Evolutionary conservation across 2,329 filamentous ascomycete genomes (phyloP), one percentile per base, ranked within the genome.

Genomic region (Alternaria consortialis): DNA sequence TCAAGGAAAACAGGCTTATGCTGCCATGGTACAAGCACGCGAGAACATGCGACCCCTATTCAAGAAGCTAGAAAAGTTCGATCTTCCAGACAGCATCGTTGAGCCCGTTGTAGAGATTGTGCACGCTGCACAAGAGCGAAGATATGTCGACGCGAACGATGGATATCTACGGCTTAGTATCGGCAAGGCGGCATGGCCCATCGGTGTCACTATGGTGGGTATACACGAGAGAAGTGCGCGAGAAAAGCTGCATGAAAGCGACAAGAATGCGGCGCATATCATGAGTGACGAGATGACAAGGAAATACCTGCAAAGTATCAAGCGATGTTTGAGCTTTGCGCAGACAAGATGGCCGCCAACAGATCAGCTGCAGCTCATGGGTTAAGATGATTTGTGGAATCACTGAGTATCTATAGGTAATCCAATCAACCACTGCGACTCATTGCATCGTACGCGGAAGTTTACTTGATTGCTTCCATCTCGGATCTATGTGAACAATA

Each of bases 131-230:
- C 95, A 99, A 80, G 90, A 93, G 75, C 87, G 93, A 61, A 88
- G 92, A 65, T 99, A 99, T 75, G 94, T 99, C 47, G 92, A 97
- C 80, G 95, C 95, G 34, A 98, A 98, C 76, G 92, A 99, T 77
- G 94, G 93, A 0, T 99, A 99, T 79, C 83, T 99, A 62, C 86
- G 92, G 54, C 84, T 99, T 56, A 97, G 92, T 77, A 99, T 99
- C 74, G 93, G 93, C 66, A 97, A 97, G 82, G 94, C 93, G 69
- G 95, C 95, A 15, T 99, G 95, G 95, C 95, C 95, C 25, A 99
- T 99, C 74, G 95, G 95, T 80, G 95, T 99, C 39, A 99, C 95
- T 78, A 99, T 98, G 95, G 95, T 99, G 74, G 95, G 95, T 84
- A 99, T 99, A 72, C 95, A 99, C 86, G 95, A 98, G 84, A 89